Evolutionary conservation across 306 rosid species (phyloP).

Genomic region (Benincasa hispida): DNA sequence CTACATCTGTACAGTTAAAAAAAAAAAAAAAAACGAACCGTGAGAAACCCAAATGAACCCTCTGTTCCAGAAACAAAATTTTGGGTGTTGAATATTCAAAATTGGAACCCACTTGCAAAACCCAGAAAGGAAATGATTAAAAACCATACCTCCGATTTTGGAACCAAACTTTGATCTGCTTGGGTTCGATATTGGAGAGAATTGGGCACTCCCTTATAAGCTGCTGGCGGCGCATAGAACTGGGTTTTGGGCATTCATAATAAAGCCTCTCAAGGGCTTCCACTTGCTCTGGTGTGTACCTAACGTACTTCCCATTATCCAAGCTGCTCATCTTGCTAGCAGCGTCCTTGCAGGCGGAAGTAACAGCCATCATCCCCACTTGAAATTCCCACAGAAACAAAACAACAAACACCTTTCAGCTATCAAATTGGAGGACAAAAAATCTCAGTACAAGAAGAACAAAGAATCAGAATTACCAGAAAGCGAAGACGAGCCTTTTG

Average conservation of each 20-base stretch:
- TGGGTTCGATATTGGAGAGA: slow-evolving; percentile 89
- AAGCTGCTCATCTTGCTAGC: slow-evolving; percentile 29
- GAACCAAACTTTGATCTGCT: slow-evolving; percentile 99
- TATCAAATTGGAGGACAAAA: not conserved
- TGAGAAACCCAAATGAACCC: not conserved
- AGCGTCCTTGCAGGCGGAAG: slow-evolving; percentile 56
- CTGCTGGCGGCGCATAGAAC: slow-evolving; percentile 92
- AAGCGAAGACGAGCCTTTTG: not conserved
- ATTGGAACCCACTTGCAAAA: not conserved
- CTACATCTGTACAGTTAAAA: slow-evolving; percentile 51
- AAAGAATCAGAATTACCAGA: not conserved
- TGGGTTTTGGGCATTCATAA: slow-evolving; percentile 96
- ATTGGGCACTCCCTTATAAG: slow-evolving; percentile 92
- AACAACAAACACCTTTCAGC: not conserved
- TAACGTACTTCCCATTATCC: slow-evolving; percentile 96
- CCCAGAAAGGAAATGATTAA: not conserved
- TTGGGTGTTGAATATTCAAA: not conserved
- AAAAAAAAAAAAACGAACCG: not conserved
- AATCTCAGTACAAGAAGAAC: not conserved
- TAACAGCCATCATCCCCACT: slow-evolving; percentile 65
- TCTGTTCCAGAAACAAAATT: not conserved
- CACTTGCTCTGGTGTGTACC: slow-evolving; percentile 96
- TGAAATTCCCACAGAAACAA: not conserved
- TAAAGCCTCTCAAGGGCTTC: slow-evolving; percentile 91
- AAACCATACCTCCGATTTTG: slow-evolving; percentile 67